Evolutionary conservation across 805 yeast genomes (phyloP).

Genomic region (Scheffersomyces amazonensis): DNA sequence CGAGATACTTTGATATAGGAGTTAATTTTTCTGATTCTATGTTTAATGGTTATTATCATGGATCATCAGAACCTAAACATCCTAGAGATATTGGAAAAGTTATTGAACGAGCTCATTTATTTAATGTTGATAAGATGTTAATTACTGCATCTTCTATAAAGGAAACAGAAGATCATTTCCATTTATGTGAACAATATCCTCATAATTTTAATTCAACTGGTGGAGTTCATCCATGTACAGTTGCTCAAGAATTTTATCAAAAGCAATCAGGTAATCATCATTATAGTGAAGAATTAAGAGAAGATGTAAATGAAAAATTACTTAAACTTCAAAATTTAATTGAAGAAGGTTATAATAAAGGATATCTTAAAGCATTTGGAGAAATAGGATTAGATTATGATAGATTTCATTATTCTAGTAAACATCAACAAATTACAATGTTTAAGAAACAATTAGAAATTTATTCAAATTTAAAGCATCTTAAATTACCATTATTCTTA

Average conservation of each 20-base stretch:
- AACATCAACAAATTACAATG: constrained; percentile 61
- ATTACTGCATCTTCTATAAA: constrained; percentile 78
- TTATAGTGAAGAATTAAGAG: constrained; percentile 33
- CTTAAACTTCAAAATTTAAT: constrained; percentile 49
- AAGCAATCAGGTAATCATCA: constrained; percentile 12
- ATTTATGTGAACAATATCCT: constrained; percentile 44
- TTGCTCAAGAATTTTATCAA: constrained; percentile 42
- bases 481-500: constrained; percentile 73
- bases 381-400: constrained; percentile 97
- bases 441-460: constrained; percentile 75
- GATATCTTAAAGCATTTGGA: constrained; percentile 79
- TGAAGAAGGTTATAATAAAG: constrained; percentile 42
- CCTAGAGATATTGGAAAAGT: constrained; percentile 63
- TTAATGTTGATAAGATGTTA: constrained; percentile 66
- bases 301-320: constrained; percentile 41
- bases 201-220: constrained; percentile 58
- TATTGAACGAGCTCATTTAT: constrained; percentile 59
- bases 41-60: constrained; percentile 81
- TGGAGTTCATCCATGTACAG: constrained; percentile 96
- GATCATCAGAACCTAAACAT: constrained; percentile 54
- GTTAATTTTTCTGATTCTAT: constrained; percentile 86
- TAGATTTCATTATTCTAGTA: constrained; percentile 72
- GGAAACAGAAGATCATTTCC: constrained; percentile 64
- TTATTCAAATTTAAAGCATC: constrained; percentile 36
- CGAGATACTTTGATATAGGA: constrained; percentile 45